Base-by-base conservation (phyloP, 441 rosid genomes). In the Isatis lusitanica region DNA sequence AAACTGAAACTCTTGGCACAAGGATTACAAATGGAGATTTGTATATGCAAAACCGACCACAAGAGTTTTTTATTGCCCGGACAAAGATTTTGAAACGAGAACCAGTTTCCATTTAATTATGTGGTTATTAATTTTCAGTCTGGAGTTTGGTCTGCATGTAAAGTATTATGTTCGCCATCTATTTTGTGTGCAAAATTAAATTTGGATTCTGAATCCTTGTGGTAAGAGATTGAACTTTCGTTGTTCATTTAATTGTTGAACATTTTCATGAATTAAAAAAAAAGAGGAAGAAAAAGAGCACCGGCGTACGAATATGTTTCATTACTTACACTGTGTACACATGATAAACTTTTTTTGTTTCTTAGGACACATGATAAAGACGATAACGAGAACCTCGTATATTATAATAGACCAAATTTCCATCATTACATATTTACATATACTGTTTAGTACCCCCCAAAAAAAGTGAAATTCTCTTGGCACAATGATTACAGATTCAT, bases 271-370 rank as follows among this genome's bases (percentile, higher is more conserved):
- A 44, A 15, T 9, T n/a, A n/a, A n/a, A n/a, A 3, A 42, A 13
- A 42, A 42, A 6, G 6, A 38, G 10, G 8, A 43, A 35, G 28
- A 38, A 16, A 58, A 16, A 57, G 12, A 35, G 63, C 63, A 58
- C 5, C n/a, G 63, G 63, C 63, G n/a, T 16, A 58, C 42, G 21
- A 58, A 58, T 9, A 35, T 58, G 43, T 58, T 58, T 35, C 63
- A 58, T 35, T 35, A 35, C 13, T 35, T 16, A 57, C n/a, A n/a
- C n/a, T n/a, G n/a, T n/a, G n/a, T n/a, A n/a, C 43, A 33, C 28
- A 57, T 57, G 63, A 56, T 33, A 15, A 8, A 31, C 24, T 26
- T 53, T 55, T 4, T 35, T 30, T n/a, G 26, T 53, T 8, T 46
- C 3, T n/a, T 13, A 28, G 21, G 10, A 31, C 40, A n/a, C 61